Percentiles rank a stretch among this genome's conserved stretches.
Conservation (phyloP, 2,329 filamentous ascomycete species). For the Botrytis byssoidea region DNA sequence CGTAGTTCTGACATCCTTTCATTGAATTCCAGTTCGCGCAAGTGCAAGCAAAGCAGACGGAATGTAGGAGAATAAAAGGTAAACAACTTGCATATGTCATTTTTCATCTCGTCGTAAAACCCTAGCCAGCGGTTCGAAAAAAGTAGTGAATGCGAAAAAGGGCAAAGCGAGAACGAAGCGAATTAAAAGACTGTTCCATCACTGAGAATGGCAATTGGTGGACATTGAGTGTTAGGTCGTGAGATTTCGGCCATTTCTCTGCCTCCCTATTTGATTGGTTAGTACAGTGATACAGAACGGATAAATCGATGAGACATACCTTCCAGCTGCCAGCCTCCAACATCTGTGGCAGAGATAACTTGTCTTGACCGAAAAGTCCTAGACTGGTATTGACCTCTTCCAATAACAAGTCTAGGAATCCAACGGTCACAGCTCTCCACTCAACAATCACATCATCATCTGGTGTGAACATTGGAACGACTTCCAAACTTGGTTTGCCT, state of each 20-base stretch:
- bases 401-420: constrained; percentile 69
- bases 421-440: constrained; percentile 74
- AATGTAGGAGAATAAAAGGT: constrained; percentile 1
- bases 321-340: constrained; percentile 98
- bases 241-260: constrained; percentile 95
- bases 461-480: constrained; percentile 69
- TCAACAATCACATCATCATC: constrained; percentile 79
- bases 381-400: constrained; percentile 67
- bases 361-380: constrained; percentile 65
- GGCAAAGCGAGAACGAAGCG: constrained; percentile 6
- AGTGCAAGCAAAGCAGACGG: constrained; percentile 3
- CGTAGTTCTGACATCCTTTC: background rate
- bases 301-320: constrained; percentile 52
- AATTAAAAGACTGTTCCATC: constrained; percentile 90
- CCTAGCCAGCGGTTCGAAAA: constrained; percentile 12
- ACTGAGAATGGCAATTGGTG: constrained; percentile 92
- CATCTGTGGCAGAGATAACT: constrained; percentile 79
- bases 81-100: constrained; percentile 11
- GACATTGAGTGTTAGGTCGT: constrained; percentile 80
- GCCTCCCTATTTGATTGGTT: constrained; percentile 62
- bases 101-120: constrained; percentile 19
- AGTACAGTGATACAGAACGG: constrained; percentile 15
- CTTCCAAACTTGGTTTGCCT: constrained; percentile 69
- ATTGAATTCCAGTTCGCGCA: background rate
- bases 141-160: constrained; percentile 10